Percentiles rank a stretch among this genome's conserved stretches.
Conservation (phyloP, 805 yeast genomes). For the Wickerhamiella australiensis region DNA sequence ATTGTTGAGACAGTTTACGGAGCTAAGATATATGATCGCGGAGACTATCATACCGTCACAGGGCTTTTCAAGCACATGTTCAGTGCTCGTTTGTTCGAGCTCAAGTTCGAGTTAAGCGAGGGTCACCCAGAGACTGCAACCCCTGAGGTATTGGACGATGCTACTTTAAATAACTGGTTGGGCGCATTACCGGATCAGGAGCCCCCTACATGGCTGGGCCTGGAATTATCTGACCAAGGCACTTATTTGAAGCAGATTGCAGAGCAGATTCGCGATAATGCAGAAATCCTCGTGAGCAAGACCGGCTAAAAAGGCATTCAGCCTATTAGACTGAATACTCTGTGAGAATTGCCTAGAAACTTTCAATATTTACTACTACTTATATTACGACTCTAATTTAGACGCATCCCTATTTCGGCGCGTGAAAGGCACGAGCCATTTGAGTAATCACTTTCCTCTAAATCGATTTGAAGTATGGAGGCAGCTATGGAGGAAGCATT, state of each 20-base stretch:
- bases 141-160: conserved; percentile 1
- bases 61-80: background rate
- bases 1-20: conserved; percentile 53
- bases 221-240: background rate
- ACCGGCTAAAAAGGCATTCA: background rate
- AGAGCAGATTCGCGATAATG: background rate
- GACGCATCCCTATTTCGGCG: too few relatives aligned
- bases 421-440: too few relatives aligned
- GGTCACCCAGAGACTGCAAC: conserved; percentile 2
- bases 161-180: background rate
- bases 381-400: too few relatives aligned
- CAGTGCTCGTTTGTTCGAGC: background rate
- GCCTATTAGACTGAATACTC: too few relatives aligned
- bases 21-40: conserved; percentile 27
- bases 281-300: background rate
- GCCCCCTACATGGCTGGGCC: conserved; percentile 4
- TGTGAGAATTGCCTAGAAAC: too few relatives aligned
- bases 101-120: background rate
- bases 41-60: background rate
- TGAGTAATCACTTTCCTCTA: background rate
- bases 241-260: background rate
- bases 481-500: conserved; percentile 3
- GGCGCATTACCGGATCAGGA: background rate
- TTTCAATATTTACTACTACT: too few relatives aligned
- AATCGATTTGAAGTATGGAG: background rate